Percentiles rank a stretch among this genome's conserved stretches.
Evolutionary conservation across 192 early-diverging fungal genomes (phyloP).

Genomic region (Coemansia sp.): DNA sequence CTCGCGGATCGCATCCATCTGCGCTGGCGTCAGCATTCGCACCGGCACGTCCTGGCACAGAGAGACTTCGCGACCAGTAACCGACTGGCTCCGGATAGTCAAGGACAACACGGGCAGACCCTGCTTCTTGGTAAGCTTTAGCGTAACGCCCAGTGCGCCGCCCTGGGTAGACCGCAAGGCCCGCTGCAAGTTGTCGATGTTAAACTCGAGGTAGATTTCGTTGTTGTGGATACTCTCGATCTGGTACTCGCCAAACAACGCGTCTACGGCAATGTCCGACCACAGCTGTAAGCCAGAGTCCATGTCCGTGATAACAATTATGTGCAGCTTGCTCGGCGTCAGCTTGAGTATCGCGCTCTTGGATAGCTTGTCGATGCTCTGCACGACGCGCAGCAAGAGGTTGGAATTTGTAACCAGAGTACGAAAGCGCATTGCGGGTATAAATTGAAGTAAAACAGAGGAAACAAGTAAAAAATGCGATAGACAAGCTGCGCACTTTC

Average conservation of each 20-base stretch:
- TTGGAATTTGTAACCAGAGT: slow-evolving; percentile 35
- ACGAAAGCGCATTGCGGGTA: slow-evolving; percentile 31
- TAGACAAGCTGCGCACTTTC: not conserved
- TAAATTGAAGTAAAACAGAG: not conserved
- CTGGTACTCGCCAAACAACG: slow-evolving; percentile 71
- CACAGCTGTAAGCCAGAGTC: slow-evolving; percentile 74
- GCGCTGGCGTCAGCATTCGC: slow-evolving; percentile 54
- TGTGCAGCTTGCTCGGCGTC: slow-evolving; percentile 62
- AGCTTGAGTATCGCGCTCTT: slow-evolving; percentile 70
- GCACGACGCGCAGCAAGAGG: slow-evolving; percentile 46
- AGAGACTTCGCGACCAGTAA: slow-evolving; percentile 19
- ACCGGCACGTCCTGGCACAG: slow-evolving; percentile 69
- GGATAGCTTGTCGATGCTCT: slow-evolving; percentile 72
- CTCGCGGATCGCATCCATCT: slow-evolving; percentile 63
- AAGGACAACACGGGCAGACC: slow-evolving; percentile 30
- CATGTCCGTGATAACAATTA: slow-evolving; percentile 66
- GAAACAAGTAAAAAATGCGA: not conserved
- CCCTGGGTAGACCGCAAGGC: slow-evolving; percentile 66
- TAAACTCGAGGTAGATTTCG: slow-evolving; percentile 74
- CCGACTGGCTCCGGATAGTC: slow-evolving; percentile 37
- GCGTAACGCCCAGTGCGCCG: slow-evolving; percentile 49
- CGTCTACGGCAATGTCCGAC: slow-evolving; percentile 58
- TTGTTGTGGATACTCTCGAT: slow-evolving; percentile 67
- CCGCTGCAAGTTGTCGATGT: slow-evolving; percentile 65
- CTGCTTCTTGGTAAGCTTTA: slow-evolving; percentile 70